Percentiles rank a stretch among this genome's conserved stretches.
Evolutionary conservation across 2,329 filamentous ascomycete genomes (phyloP).

Genomic region (Paracoccidioides brasiliensis): DNA sequence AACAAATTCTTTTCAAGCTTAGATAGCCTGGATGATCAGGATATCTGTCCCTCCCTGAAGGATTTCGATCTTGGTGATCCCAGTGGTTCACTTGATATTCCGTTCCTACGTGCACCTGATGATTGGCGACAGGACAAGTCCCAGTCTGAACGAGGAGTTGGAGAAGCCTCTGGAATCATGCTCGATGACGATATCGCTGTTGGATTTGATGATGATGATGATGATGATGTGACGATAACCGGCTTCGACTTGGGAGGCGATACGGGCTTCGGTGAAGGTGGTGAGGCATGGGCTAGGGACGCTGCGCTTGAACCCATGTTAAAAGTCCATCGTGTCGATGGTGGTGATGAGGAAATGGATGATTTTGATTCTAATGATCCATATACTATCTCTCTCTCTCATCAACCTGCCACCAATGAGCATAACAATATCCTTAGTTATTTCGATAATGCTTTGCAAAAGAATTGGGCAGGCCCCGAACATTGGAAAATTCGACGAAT

Average conservation of each 20-base stretch:
- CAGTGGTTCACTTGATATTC: constrained; percentile 73
- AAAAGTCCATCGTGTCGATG: constrained; percentile 53
- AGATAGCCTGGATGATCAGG: constrained; percentile 61
- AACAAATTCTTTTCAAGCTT: constrained; percentile 79
- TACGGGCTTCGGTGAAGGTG: constrained; percentile 84
- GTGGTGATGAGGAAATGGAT: constrained; percentile 36
- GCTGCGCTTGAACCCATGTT: constrained; percentile 77
- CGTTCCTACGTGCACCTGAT: constrained; percentile 78
- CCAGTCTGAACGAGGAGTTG: constrained; percentile 37
- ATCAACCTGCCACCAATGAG: constrained; percentile 51
- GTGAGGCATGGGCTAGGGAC: constrained; percentile 88
- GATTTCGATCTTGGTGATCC: constrained; percentile 83
- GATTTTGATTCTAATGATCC: constrained; percentile 47
- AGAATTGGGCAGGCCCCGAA: constrained; percentile 97
- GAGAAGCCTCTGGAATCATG: constrained; percentile 65
- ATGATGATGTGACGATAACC: constrained; percentile 56
- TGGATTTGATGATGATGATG: constrained; percentile 72
- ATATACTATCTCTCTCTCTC: constrained; percentile 68
- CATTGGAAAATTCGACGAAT: constrained; percentile 96
- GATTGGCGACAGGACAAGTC: constrained; percentile 65
- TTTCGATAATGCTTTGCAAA: constrained; percentile 90
- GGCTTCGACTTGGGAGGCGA: constrained; percentile 57
- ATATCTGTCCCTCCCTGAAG: constrained; percentile 90
- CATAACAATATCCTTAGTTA: constrained; percentile 96
- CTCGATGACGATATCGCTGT: constrained; percentile 75